Conservation (phyloP, 306 rosid species). For the Heteromeles arbutifolia region DNA sequence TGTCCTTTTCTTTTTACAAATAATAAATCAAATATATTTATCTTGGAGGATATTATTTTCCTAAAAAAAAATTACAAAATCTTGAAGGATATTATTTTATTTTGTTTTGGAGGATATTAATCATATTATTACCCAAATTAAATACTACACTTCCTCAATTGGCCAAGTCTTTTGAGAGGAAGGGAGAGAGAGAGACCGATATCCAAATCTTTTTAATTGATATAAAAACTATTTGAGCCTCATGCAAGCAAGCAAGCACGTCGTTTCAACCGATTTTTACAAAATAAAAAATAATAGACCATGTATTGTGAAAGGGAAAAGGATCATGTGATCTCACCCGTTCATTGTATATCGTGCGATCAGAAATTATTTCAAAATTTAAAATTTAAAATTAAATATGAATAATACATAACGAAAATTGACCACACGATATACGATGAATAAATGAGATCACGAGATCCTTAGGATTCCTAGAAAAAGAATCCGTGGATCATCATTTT, state of each 20-base stretch:
- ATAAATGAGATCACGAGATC: too few species aligned
- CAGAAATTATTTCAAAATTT: too few species aligned
- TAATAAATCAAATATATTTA: neutral
- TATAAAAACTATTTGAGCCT: constrained; percentile 19
- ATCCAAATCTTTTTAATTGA: constrained; percentile 11
- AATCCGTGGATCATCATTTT: too few species aligned
- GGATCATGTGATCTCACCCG: too few species aligned
- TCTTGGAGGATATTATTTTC: neutral
- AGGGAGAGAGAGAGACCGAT: neutral
- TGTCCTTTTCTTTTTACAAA: neutral
- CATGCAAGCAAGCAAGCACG: constrained; percentile 32
- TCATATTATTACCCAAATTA: neutral
- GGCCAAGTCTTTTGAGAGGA: neutral
- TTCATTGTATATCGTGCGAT: too few species aligned
- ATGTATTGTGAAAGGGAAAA: neutral
- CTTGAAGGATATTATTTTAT: neutral
- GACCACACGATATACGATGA: too few species aligned
- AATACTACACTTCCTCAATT: neutral
- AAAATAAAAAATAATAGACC: neutral
- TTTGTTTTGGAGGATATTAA: neutral
- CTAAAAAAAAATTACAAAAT: neutral
- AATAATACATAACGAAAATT: too few species aligned
- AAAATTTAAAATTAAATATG: too few species aligned
- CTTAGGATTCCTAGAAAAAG: too few species aligned
- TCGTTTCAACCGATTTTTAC: neutral